phyloP scores from a whole-genome alignment of 2,329 filamentous ascomycete genomes.

The Hypomyces rosellus region DNA sequence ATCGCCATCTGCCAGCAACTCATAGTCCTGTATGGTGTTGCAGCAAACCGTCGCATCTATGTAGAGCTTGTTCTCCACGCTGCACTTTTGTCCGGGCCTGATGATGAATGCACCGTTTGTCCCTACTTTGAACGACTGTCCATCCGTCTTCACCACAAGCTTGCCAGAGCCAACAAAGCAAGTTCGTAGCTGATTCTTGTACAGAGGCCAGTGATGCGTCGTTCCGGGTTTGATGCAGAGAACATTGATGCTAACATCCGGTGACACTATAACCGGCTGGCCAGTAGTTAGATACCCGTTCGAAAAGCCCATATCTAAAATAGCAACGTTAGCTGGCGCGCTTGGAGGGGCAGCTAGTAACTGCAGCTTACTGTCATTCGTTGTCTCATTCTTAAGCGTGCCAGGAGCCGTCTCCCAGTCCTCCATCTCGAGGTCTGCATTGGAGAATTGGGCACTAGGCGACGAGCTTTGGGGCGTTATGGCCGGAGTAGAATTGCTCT shows the following conservation, averaged over 20 bases:
- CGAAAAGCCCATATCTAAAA: constrained; percentile 37
- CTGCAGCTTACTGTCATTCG: constrained; percentile 30
- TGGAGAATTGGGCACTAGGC: not conserved
- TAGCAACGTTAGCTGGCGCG: not conserved
- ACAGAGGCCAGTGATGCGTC: constrained; percentile 24
- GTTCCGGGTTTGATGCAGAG: constrained; percentile 34
- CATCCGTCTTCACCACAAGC: constrained; percentile 31
- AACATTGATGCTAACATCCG: constrained; percentile 36
- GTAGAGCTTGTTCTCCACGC: constrained; percentile 38
- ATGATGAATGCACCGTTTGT: constrained; percentile 40
- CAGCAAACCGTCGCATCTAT: constrained; percentile 38
- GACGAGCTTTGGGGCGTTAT: not conserved
- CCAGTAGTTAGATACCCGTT: constrained; percentile 34
- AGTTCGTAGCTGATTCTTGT: constrained; percentile 27
- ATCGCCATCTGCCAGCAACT: not conserved
- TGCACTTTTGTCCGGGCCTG: constrained; percentile 30
- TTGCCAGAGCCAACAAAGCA: constrained; percentile 38
- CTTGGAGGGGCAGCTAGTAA: not conserved
- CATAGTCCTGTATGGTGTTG: constrained; percentile 25
- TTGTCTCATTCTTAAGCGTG: constrained; percentile 24
- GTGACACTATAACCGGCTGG: constrained; percentile 29
- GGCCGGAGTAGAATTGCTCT: too few relatives aligned
- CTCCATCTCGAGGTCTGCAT: constrained; percentile 31
- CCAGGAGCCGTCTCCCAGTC: constrained; percentile 42
- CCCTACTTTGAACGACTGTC: constrained; percentile 35